Evolutionary conservation across 148 eudicot genomes (phyloP).

Genomic region (Rhododendron ovatum): DNA sequence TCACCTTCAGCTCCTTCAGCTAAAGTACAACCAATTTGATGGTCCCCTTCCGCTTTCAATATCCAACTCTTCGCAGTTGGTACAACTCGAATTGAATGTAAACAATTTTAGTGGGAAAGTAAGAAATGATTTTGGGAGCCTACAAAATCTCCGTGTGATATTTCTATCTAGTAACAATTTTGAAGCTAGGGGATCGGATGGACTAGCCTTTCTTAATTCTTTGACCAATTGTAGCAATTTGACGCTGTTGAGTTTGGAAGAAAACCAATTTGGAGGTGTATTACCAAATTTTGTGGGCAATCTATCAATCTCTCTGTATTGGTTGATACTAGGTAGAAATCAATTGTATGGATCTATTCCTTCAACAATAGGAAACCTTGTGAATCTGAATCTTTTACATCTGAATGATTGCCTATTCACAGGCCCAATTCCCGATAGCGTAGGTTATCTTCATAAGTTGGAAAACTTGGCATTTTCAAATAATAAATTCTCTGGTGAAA

Average conservation of each 20-base stretch:
- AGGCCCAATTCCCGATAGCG: no score
- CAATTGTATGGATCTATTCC: not conserved
- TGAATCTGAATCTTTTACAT: no score
- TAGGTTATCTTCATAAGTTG: no score
- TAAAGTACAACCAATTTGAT: no score
- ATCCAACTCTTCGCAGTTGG: no score
- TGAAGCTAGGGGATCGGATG: not conserved
- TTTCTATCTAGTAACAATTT: not conserved
- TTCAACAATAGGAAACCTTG: no score
- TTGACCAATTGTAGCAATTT: constrained; percentile 13
- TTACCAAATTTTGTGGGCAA: constrained; percentile 7
- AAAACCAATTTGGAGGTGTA: not conserved
- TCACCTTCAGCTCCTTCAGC: no score
- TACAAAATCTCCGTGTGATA: not conserved
- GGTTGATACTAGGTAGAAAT: not conserved
- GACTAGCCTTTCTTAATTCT: not conserved
- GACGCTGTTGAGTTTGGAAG: not conserved
- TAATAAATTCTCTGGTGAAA: no score
- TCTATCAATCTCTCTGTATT: not conserved
- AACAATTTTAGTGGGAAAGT: constrained; percentile 10
- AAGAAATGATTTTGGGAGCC: not conserved
- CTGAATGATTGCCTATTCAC: no score
- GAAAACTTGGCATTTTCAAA: no score
- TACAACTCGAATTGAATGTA: not conserved
- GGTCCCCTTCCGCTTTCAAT: no score